Percentiles rank a stretch among this genome's conserved stretches.
Conservation (phyloP, 2,329 filamentous ascomycete genomes). For the Akanthomyces lecanii region DNA sequence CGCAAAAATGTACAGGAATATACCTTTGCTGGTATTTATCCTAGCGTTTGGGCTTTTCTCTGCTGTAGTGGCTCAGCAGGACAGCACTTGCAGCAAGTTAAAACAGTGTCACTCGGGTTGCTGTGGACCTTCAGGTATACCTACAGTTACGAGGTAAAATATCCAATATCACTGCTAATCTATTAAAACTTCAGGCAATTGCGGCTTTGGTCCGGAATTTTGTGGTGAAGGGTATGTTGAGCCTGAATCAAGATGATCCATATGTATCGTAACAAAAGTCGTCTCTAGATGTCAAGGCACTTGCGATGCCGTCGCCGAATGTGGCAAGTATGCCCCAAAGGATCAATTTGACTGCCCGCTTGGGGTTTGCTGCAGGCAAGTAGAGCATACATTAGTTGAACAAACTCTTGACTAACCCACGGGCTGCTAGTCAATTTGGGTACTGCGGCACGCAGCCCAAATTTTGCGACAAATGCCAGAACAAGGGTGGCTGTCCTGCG, state of each 20-base stretch:
- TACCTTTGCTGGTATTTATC: background rate
- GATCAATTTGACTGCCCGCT: conserved; percentile 15
- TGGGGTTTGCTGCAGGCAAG: conserved; percentile 18
- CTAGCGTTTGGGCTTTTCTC: background rate
- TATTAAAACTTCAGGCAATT: background rate
- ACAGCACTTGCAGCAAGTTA: background rate
- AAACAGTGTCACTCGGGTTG: background rate
- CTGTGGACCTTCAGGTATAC: background rate
- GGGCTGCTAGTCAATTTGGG: conserved; percentile 7
- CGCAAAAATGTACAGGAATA: background rate
- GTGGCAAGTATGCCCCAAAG: conserved; percentile 16
- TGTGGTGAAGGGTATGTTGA: background rate
- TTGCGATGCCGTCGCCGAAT: conserved; percentile 18
- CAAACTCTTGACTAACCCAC: background rate
- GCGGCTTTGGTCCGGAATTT: background rate
- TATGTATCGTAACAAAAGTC: background rate
- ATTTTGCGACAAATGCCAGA: conserved; percentile 24
- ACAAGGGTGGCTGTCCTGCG: conserved; percentile 16
- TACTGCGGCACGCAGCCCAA: conserved; percentile 17
- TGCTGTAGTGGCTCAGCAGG: background rate
- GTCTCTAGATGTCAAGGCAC: conserved; percentile 11
- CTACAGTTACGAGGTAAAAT: no score
- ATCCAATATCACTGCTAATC: background rate
- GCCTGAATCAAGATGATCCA: no score
- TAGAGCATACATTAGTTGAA: background rate